Percentiles rank a stretch among this genome's conserved stretches.
Evolutionary conservation across 345 rosid genomes (phyloP).

Genomic region (Fremontodendron californicum): DNA sequence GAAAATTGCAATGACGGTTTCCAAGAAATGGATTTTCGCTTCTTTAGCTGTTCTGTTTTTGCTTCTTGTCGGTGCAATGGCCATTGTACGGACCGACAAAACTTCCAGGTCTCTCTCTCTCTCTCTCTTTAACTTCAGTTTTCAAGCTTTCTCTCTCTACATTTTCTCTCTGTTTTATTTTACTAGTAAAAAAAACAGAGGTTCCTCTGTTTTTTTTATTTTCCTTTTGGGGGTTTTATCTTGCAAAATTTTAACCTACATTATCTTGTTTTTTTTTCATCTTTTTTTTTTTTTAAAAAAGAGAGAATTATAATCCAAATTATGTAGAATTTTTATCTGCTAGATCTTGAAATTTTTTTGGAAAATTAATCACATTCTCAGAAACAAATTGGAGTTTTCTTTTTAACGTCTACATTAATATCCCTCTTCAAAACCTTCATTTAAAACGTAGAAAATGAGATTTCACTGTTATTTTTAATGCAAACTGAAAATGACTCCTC

Average conservation of each 20-base stretch:
- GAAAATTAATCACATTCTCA: not conserved
- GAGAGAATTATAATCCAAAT: not conserved
- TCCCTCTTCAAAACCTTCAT: not conserved
- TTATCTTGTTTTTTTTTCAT: no score
- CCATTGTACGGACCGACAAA: constrained; percentile 27
- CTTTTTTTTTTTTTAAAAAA: not conserved
- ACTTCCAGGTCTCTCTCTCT: constrained; percentile 30
- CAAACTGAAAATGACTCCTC: not conserved
- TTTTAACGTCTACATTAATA: constrained; percentile 14
- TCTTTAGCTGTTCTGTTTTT: constrained; percentile 29
- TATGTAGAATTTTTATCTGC: not conserved
- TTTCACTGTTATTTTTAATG: not conserved
- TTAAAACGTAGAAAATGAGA: not conserved
- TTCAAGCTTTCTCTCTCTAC: constrained; percentile 29
- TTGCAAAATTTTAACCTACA: constrained; percentile 20
- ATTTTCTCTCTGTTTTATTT: not conserved
- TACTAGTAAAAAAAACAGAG: not conserved
- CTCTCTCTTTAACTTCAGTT: not conserved
- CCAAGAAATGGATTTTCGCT: constrained; percentile 25
- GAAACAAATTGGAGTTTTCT: not conserved
- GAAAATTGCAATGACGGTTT: constrained; percentile 38
- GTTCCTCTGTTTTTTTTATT: not conserved
- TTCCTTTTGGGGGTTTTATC: not conserved
- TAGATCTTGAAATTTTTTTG: not conserved
- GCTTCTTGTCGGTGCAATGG: constrained; percentile 34